phyloP scores from a whole-genome alignment of 208 protist species.

The Acanthamoeba lenticulata region DNA sequence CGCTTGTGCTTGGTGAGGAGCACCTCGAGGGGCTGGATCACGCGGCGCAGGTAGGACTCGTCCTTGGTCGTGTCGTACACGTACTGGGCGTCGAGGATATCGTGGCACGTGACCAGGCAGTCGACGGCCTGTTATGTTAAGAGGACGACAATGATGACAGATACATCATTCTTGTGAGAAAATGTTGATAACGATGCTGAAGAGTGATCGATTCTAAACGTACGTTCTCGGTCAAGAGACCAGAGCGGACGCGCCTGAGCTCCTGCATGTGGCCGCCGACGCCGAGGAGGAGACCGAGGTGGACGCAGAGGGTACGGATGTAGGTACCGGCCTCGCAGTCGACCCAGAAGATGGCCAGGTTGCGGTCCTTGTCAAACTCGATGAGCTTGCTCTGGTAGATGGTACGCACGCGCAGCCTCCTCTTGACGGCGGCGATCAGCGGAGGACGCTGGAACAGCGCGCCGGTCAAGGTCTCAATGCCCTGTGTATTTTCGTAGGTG shows the following conservation, averaged over 20 bases:
- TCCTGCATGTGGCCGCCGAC: conserved; percentile 99
- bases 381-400: conserved; percentile 99
- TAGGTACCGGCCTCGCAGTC: conserved; percentile 99
- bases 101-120: conserved; percentile 99
- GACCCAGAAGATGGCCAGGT: conserved; percentile 98
- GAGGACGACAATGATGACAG: neutral
- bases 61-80: conserved; percentile 97
- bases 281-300: conserved; percentile 98
- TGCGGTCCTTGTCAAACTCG: conserved; percentile 97
- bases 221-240: conserved; percentile 93
- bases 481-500: conserved; percentile 73
- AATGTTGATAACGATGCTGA: neutral
- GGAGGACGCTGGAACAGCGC: conserved; percentile 99
- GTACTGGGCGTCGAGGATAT: conserved; percentile 99
- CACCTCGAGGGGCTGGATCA: conserved; percentile 98
- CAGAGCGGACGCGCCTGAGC: conserved; percentile 98
- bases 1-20: conserved; percentile 98
- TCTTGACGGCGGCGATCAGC: conserved; percentile 98
- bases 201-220: neutral
- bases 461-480: conserved; percentile 97
- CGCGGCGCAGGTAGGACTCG: conserved; percentile 96
- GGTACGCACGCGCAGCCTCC: conserved; percentile 98
- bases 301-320: conserved; percentile 99
- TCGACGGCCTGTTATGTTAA: conserved; percentile 75
- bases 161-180: neutral